phyloP scores from a whole-genome alignment of 208 protist species.

The Crithidia bombi region DNA sequence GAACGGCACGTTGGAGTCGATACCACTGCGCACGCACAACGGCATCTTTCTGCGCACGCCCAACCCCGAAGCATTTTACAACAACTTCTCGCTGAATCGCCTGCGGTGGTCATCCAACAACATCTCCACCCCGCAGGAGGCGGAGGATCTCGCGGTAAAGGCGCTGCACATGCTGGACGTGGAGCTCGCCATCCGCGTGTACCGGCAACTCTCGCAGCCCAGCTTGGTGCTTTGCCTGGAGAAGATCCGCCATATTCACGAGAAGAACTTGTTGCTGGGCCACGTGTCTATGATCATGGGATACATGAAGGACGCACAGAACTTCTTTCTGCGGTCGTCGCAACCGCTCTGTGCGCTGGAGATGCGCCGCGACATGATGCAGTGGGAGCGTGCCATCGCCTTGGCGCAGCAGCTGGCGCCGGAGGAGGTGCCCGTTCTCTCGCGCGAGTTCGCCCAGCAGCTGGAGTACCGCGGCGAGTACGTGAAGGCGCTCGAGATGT shows the following conservation, averaged over 20 bases:
- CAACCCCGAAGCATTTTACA: constrained; percentile 84
- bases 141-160: constrained; percentile 85
- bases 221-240: constrained; percentile 94
- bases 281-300: constrained; percentile 95
- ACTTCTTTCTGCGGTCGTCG: constrained; percentile 91
- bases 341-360: constrained; percentile 94
- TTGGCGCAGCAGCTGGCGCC: constrained; percentile 94
- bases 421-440: constrained; percentile 90
- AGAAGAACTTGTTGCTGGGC: constrained; percentile 94
- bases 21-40: constrained; percentile 85
- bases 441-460: constrained; percentile 95
- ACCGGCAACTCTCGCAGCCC: constrained; percentile 92
- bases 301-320: constrained; percentile 94
- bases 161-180: constrained; percentile 95
- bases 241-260: constrained; percentile 92
- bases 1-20: constrained; percentile 63
- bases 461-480: constrained; percentile 96
- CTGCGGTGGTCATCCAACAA: constrained; percentile 91
- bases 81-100: constrained; percentile 92
- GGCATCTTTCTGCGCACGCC: constrained; percentile 52
- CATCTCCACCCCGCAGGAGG: constrained; percentile 81
- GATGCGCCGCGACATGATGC: constrained; percentile 97
- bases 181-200: constrained; percentile 92
- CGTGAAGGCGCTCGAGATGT: constrained; percentile 90
- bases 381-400: constrained; percentile 95